These are phyloP conservation scores for Fraxinus excelsior DNA, from an alignment of 257 asterid species.

Conservation along the genomic window DNA sequence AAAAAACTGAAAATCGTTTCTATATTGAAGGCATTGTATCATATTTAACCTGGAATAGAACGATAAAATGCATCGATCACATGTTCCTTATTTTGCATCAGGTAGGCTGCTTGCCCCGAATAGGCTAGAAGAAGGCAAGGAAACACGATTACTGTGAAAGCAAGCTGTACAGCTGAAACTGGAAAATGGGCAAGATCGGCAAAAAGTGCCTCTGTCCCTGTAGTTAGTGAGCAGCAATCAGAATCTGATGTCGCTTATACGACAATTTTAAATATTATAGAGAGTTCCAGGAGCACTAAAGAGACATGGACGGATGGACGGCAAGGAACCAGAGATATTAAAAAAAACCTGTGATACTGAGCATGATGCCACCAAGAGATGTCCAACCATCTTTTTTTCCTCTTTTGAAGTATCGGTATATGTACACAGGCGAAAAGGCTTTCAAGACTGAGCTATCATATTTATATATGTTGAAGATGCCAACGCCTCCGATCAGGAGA, in stretches of 20 bases:
- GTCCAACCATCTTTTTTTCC: conserved; percentile 67
- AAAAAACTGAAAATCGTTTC: too few relatives aligned
- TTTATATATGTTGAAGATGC: conserved; percentile 76
- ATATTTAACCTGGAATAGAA: conserved; percentile 81
- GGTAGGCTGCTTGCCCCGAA: conserved; percentile 98
- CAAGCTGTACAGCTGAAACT: conserved; percentile 89
- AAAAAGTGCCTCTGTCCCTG: conserved; percentile 97
- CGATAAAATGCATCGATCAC: conserved; percentile 86
- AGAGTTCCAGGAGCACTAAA: background rate
- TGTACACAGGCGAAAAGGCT: conserved; percentile 87
- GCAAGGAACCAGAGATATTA: background rate
- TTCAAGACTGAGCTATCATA: conserved; percentile 73
- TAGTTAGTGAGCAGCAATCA: conserved; percentile 29
- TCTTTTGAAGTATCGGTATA: conserved; percentile 67
- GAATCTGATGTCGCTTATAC: conserved; percentile 1
- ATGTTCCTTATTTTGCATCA: conserved; percentile 67
- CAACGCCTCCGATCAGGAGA: conserved; percentile 88
- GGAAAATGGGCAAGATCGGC: conserved; percentile 97
- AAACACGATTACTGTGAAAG: conserved; percentile 80
- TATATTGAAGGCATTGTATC: too few relatives aligned
- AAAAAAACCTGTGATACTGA: conserved; percentile 84
- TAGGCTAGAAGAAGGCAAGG: conserved; percentile 95
- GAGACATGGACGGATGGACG: conserved; percentile 3
- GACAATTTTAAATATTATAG: background rate
- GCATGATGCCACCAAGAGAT: conserved; percentile 97